Conservation (phyloP, 352 stramenopile genomes). For the Pythium utonaiense region DNA sequence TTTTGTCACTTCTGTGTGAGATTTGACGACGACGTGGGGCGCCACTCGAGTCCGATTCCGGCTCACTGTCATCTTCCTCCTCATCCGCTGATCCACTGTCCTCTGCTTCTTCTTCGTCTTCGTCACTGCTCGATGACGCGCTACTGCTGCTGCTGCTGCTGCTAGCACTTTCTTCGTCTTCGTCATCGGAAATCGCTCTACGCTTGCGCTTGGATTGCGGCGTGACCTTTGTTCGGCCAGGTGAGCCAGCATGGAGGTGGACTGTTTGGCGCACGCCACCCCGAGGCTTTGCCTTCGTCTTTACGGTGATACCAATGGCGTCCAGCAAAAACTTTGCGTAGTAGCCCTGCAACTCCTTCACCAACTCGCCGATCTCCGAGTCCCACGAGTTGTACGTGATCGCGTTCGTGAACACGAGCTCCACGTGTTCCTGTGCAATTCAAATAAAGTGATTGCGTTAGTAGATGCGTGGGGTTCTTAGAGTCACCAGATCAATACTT, state of each 20-base stretch:
- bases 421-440: constrained; percentile 51
- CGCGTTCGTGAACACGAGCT: constrained; percentile 77
- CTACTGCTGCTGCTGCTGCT: constrained; percentile 42
- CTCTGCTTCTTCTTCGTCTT: constrained; percentile 48
- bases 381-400: constrained; percentile 79
- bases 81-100: constrained; percentile 33
- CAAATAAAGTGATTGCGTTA: not conserved
- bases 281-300: constrained; percentile 19
- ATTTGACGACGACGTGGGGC: constrained; percentile 30
- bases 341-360: constrained; percentile 66
- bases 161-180: constrained; percentile 45
- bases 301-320: constrained; percentile 33
- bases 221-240: constrained; percentile 14
- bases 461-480: not conserved
- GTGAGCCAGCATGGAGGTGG: not conserved
- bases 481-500: constrained; percentile 20
- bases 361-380: constrained; percentile 48
- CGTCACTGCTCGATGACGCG: constrained; percentile 40
- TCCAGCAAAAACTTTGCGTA: constrained; percentile 74
- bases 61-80: constrained; percentile 21
- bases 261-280: constrained; percentile 2
- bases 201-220: constrained; percentile 30
- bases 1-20: constrained; percentile 1
- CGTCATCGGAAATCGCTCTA: constrained; percentile 37
- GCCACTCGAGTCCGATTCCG: constrained; percentile 42